Evolutionary conservation across 2,329 filamentous ascomycete genomes (phyloP), one percentile per base, ranked within the genome.

Genomic region (Paecilomyces variotii): DNA sequence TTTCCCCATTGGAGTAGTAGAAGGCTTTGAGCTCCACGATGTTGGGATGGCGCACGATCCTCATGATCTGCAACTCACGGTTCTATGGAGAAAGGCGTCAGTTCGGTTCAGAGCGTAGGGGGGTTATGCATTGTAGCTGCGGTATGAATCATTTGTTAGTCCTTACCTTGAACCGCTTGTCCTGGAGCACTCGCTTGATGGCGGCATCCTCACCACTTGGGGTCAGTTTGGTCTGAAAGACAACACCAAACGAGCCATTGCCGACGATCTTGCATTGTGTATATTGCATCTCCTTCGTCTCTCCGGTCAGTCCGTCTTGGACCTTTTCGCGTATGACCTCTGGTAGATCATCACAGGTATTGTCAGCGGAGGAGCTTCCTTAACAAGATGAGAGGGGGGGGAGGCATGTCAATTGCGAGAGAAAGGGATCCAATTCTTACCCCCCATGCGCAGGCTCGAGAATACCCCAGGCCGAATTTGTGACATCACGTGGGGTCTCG

Each of bases 181-280:
- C 94, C 74, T 99, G 94, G 60, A 99, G 84, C 61, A 99, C 94
- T 69, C 94, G 88, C 83, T 99, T 99, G 82, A 99, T 99, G 74
- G 94, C 94, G 57, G 94, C 94, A 79, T 99, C 94, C 77, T 99
- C 94, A 64, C 93, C 93, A 63, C 90, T 94, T n/a, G 94, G 94
- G 61, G 93, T 93, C 70, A 99, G 84, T 81, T 97, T 97, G 59
- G 94, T 99, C 80, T 99, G 94, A 77, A 99, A 99, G 64, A 99
- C 94, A 55, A 99, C 93, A 65, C 94, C 94, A 68, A 99, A 99
- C 35, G 93, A 97, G 67, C 94, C 94, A 79, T 99, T 99, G 75
- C 94, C 94, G 54, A 99, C 94, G 70, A 99, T 97, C 81, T 99
- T 99, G 82, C 93, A 97, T 75, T 97, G 94, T 58, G 94, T 97